Percentiles rank a stretch among this genome's conserved stretches.
phyloP scores from a whole-genome alignment of 306 rosid species.

The Rubus idaeus region DNA sequence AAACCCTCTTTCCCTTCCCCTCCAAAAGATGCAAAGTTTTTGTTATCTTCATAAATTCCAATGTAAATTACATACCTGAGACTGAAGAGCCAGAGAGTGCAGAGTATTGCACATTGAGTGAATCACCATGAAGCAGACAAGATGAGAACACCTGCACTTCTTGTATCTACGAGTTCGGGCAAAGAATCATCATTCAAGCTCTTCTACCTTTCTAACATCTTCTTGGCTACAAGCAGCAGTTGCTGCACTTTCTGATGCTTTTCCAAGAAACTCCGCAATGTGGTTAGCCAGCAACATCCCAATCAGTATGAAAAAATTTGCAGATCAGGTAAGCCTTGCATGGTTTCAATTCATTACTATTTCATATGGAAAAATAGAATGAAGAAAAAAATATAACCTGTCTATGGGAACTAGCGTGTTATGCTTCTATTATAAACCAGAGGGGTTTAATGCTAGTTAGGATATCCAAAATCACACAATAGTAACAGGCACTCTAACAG shows the following conservation, averaged over 20 bases:
- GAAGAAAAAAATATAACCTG: neutral
- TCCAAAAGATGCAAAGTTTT: neutral
- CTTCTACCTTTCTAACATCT: neutral
- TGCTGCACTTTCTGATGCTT: neutral
- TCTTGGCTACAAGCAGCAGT: neutral
- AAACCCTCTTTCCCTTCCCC: neutral
- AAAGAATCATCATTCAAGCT: neutral
- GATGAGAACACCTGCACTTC: neutral
- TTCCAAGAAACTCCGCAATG: conserved; percentile 3
- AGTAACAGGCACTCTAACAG: neutral
- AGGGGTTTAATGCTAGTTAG: neutral
- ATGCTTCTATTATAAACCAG: neutral
- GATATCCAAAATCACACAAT: neutral
- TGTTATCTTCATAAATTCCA: neutral
- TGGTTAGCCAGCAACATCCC: conserved; percentile 1
- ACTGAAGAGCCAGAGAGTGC: neutral
- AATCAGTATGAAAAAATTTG: neutral
- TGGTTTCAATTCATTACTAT: neutral
- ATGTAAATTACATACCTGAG: neutral
- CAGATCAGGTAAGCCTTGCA: conserved; percentile 11
- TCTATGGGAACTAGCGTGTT: neutral
- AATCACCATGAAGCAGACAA: neutral
- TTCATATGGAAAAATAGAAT: neutral
- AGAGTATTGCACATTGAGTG: neutral
- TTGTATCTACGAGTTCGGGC: neutral